phyloP scores from a whole-genome alignment of 768 basidiomycete genomes.

The Tulasnella sp. region DNA sequence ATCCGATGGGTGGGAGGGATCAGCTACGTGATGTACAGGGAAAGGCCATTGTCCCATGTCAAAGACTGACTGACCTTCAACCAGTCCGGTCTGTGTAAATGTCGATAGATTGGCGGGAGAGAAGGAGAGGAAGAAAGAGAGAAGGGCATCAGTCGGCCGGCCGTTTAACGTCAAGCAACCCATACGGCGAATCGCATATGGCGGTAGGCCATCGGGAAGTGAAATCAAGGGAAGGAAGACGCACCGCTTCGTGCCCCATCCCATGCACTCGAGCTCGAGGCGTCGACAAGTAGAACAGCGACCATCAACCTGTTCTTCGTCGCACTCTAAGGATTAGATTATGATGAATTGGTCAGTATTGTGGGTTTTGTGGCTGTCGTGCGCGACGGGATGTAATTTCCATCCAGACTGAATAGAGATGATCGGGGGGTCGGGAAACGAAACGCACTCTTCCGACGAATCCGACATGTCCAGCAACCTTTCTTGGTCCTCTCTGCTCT shows the following conservation, averaged over 20 bases:
- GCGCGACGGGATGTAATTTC: neutral
- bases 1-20: neutral
- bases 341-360: neutral
- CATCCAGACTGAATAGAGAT: neutral
- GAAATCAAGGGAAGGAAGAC: neutral
- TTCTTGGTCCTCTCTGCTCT: slow-evolving; percentile 9
- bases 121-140: slow-evolving; percentile 3
- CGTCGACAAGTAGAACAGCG: slow-evolving; percentile 17
- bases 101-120: neutral
- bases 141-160: neutral
- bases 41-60: neutral
- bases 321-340: slow-evolving; percentile 15
- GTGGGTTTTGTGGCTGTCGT: neutral
- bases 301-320: slow-evolving; percentile 17
- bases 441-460: slow-evolving; percentile 11
- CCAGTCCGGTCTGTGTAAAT: slow-evolving; percentile 12
- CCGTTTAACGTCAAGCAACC: too few species aligned
- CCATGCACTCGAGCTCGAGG: slow-evolving; percentile 16
- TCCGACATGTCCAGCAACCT: slow-evolving; percentile 15
- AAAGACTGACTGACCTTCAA: slow-evolving; percentile 14
- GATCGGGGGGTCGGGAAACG: neutral
- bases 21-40: neutral
- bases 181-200: too few species aligned
- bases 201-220: neutral
- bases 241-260: slow-evolving; percentile 16